phyloP scores from a whole-genome alignment of 1,284 basidiomycete species.

The Malassezia sp. region DNA sequence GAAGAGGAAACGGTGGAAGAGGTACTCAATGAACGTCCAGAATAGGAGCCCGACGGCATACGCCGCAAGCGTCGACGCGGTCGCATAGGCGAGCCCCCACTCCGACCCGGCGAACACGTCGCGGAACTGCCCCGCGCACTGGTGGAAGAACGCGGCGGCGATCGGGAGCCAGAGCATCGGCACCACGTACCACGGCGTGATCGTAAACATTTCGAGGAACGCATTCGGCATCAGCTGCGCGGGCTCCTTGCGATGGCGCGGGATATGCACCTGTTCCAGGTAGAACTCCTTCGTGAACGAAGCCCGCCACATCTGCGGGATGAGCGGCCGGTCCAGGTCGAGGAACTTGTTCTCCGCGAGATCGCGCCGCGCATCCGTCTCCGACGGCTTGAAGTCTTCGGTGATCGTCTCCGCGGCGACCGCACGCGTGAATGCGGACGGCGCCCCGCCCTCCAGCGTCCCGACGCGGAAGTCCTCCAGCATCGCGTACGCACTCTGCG shows the following conservation, averaged over 20 bases:
- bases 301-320: slow-evolving; percentile 69
- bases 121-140: slow-evolving; percentile 68
- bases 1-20: slow-evolving; percentile 94
- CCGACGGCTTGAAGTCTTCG: slow-evolving; percentile 38
- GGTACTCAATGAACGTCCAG: slow-evolving; percentile 93
- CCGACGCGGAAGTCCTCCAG: slow-evolving; percentile 59
- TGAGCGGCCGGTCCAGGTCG: slow-evolving; percentile 73
- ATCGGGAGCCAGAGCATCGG: slow-evolving; percentile 88
- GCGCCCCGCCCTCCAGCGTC: slow-evolving; percentile 20
- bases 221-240: slow-evolving; percentile 75
- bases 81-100: slow-evolving; percentile 47
- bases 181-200: slow-evolving; percentile 88
- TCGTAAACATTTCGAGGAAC: slow-evolving; percentile 73
- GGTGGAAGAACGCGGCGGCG: slow-evolving; percentile 63
- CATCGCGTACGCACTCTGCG: slow-evolving; percentile 81
- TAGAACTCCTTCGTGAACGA: slow-evolving; percentile 92
- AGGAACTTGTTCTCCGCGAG: slow-evolving; percentile 79
- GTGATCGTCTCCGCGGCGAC: slow-evolving; percentile 49
- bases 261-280: slow-evolving; percentile 89
- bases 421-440: slow-evolving; percentile 15
- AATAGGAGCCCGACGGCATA: slow-evolving; percentile 75
- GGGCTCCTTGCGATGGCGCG: slow-evolving; percentile 69
- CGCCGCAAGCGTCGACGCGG: slow-evolving; percentile 46
- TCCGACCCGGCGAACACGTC: slow-evolving; percentile 3
- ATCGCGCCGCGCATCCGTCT: slow-evolving; percentile 33